phyloP scores from a whole-genome alignment of 2,329 filamentous ascomycete species.

The Exophiala sp. region DNA sequence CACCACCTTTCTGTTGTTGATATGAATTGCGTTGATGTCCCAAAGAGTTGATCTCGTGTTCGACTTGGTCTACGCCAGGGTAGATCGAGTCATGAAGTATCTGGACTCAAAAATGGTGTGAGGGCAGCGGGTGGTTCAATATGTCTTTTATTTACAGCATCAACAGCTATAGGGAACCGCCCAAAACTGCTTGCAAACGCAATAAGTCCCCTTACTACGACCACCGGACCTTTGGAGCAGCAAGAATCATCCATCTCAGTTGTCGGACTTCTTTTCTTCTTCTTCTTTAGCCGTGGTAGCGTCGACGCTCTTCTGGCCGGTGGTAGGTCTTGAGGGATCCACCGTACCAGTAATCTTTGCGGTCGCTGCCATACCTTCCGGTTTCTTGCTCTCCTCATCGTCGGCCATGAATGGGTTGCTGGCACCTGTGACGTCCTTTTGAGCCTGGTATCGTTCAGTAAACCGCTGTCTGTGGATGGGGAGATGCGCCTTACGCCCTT shows the following conservation, averaged over 20 bases:
- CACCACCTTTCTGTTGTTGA: too few relatives aligned
- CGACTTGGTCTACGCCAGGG: too few relatives aligned
- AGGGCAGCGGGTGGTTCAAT: too few relatives aligned
- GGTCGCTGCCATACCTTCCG: slow-evolving; percentile 52
- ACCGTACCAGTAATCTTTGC: slow-evolving; percentile 51
- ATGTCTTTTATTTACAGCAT: background rate
- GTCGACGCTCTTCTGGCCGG: slow-evolving; percentile 4
- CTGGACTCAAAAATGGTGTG: too few relatives aligned
- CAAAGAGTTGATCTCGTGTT: too few relatives aligned
- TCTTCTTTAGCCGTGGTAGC: background rate
- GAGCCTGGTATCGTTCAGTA: slow-evolving; percentile 15
- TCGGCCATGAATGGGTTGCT: slow-evolving; percentile 44
- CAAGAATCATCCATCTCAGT: background rate
- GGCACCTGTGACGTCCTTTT: slow-evolving; percentile 28
- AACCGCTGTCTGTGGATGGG: background rate
- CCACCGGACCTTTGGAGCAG: background rate
- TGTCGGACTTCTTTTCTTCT: slow-evolving; percentile 1
- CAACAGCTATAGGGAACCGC: background rate
- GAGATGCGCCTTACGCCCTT: slow-evolving; percentile 16
- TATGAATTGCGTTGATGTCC: too few relatives aligned
- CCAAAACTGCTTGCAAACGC: background rate
- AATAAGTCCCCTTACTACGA: background rate
- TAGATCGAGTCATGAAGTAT: too few relatives aligned
- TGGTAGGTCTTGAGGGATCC: slow-evolving; percentile 33
- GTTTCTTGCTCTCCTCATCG: slow-evolving; percentile 50